Evolutionary conservation across 306 rosid species (phyloP), one percentile per base, ranked within the genome.

Genomic region (Inga leiocalycina): DNA sequence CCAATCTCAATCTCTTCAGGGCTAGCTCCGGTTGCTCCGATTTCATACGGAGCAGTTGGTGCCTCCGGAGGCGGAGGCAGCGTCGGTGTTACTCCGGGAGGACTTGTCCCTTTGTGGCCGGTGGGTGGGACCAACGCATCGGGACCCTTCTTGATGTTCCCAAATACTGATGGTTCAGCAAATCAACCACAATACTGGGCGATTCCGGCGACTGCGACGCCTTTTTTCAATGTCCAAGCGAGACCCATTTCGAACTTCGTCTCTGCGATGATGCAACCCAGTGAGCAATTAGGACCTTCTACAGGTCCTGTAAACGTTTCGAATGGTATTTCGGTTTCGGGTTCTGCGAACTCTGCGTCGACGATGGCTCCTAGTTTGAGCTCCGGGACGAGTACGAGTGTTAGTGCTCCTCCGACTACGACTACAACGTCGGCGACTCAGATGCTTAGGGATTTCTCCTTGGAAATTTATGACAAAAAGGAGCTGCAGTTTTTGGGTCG

Each of bases 171-270:
- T 41, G 68, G 57, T 4, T n/a, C 79, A 1, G 44, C 79, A 1
- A 88, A 84, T 73, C 97, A 88, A 14, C 80, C 91, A 27, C 97
- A 93, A 45, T 84, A 87, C 15, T 94, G 97, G 97, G 97, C 94
- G 8, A 85, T 94, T 66, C 95, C 94, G 30, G 90, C 86, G 1
- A 64, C 68, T 2, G 85, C 88, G 6, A 69, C 90, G 8, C 89
- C 89, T 2, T 82, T 88, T 76, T 89, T 87, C 27, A 89, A 87
- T 52, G 82, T 89, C 0, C 94, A 88, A 81, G 82, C 86, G 0
- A 81, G 93, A 81, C 97, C 97, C 59, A 84, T 94, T 49, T 87
- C 98, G 12, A 88, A 82, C 27, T 89, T 92, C 70, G 91, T 92
- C 41, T 78, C 97, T 12, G 87, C 93, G 1, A 67, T 85, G 2